Conservation (phyloP, 345 rosid genomes). For the Populus davidiana region DNA sequence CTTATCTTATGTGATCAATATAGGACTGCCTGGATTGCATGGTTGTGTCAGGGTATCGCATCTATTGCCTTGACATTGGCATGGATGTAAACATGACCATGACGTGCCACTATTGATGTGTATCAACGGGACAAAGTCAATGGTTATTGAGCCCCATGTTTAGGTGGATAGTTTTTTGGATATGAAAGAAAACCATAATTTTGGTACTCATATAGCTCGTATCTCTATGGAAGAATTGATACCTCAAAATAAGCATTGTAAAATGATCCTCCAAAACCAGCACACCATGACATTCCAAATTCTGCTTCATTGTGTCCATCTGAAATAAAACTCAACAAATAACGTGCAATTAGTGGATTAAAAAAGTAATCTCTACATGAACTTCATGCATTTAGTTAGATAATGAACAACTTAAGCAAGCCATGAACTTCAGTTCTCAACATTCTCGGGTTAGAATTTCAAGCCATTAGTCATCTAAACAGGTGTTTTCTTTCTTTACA, state of each 20-base stretch:
- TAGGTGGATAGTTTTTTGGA: neutral
- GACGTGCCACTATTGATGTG: no score
- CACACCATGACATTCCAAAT: conserved; percentile 98
- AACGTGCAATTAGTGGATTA: neutral
- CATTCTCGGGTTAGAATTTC: neutral
- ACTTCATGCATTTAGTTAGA: neutral
- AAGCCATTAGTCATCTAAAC: neutral
- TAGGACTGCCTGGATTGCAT: neutral
- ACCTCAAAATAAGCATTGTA: conserved; percentile 80
- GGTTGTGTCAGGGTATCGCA: neutral
- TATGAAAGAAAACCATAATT: neutral
- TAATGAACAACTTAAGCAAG: neutral
- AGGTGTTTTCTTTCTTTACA: neutral
- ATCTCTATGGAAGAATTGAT: conserved; percentile 14
- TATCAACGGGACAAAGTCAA: no score
- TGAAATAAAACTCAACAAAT: conserved; percentile 17
- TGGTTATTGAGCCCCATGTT: neutral
- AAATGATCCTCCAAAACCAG: conserved; percentile 82
- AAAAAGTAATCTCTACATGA: neutral
- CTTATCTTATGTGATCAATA: neutral
- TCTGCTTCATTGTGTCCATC: conserved; percentile 96
- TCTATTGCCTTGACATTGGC: neutral
- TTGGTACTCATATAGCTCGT: neutral
- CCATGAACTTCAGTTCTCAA: neutral
- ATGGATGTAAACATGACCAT: neutral